Base-by-base conservation (phyloP, 441 rosid species). In the Pelargonium cotyledonis region DNA sequence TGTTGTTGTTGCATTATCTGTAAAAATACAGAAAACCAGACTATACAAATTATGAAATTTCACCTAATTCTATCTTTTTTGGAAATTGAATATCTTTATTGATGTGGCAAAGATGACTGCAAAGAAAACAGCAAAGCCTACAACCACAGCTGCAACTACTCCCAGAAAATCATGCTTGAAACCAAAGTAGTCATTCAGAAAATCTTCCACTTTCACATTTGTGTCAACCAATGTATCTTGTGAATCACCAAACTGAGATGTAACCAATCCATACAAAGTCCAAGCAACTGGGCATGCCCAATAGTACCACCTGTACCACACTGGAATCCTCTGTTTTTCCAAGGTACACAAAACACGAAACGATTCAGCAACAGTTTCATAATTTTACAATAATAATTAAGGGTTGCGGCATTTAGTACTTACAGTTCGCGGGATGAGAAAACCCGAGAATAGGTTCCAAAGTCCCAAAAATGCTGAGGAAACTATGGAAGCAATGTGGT, bases 61-160 rank as follows among this genome's bases (percentile, higher is more conserved):
- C 2, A 2, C 26, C 26, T 23, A 23, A 23, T 46, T 7, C 78
- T 69, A 88, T 79, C 92, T 70, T 46, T 81, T 84, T 64, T 86
- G 91, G 87, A 89, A 92, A 78, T 88, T 92, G 67, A 89, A 88
- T 10, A 64, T 49, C 81, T 78, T 92, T 70, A 89, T 89, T 3
- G 89, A 80, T 68, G 76, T 70, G 23, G 95, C 96, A 72, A 89
- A 92, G 71, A 68, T 77, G 84, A 86, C 77, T 0, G 84, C 91
- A 63, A 88, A 86, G 15, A 79, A 71, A 70, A 92, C 66, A 2
- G 78, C 69, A 8, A 85, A 69, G 35, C 86, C 89, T 35, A 79
- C 68, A 49, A 68, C 47, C 11, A 81, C 71, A 12, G 15, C 75
- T 18, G 82, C 89, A 7, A 76, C 83, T 1, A 72, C 80, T 7